Percentiles rank a stretch among this genome's conserved stretches.
These are phyloP conservation scores for Nemania diffusa DNA, from an alignment of 2,329 filamentous ascomycete species.

Conservation along the genomic window DNA sequence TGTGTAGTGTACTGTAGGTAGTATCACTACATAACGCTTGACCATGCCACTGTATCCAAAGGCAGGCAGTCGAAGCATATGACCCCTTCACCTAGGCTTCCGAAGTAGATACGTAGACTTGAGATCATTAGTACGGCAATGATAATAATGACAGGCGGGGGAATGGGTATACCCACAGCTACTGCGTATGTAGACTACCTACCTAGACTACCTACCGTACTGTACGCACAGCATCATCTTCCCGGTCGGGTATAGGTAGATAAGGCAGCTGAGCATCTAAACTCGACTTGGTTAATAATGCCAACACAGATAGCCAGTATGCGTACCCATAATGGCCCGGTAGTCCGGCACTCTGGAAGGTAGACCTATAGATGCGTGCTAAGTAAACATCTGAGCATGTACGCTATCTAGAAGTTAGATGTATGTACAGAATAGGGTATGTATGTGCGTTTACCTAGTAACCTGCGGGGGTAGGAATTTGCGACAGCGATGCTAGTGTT, in stretches of 20 bases:
- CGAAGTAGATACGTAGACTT: neutral
- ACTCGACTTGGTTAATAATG: constrained; percentile 1
- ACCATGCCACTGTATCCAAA: constrained; percentile 8
- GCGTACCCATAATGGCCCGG: constrained; percentile 6
- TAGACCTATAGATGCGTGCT: neutral
- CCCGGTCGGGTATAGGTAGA: constrained; percentile 19
- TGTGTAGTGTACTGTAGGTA: neutral
- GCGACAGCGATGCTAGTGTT: constrained; percentile 13
- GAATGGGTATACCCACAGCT: neutral
- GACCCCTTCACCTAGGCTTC: constrained; percentile 11
- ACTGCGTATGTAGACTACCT: neutral
- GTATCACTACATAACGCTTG: constrained; percentile 15
- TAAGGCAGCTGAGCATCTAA: constrained; percentile 17
- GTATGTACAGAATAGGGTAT: neutral
- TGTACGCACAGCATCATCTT: constrained; percentile 1
- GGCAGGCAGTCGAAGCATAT: constrained; percentile 6
- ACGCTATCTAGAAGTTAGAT: neutral
- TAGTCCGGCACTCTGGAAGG: constrained; percentile 5
- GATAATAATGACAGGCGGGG: constrained; percentile 14
- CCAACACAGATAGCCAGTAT: constrained; percentile 8
- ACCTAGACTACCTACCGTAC: neutral
- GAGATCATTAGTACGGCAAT: constrained; percentile 12
- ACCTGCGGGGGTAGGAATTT: constrained; percentile 9
- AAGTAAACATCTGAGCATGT: neutral
- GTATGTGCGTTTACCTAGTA: constrained; percentile 4